Conservation (phyloP, 495 filamentous ascomycete species). For the Tuber borchii region DNA sequence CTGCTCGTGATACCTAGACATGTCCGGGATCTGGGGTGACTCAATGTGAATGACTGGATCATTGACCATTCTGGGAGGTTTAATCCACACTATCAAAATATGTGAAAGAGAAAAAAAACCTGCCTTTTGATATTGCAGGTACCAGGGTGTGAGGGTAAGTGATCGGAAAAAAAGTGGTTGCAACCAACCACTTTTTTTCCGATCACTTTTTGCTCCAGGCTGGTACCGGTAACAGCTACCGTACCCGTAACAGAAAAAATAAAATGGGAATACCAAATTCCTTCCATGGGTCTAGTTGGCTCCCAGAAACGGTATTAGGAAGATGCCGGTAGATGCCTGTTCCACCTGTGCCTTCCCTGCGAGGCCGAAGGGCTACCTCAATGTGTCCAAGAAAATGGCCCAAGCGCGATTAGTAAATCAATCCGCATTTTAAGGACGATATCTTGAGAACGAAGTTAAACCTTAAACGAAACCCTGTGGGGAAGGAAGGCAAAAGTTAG, state of each 20-base stretch:
- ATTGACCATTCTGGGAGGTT: neutral
- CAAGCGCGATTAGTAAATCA: neutral
- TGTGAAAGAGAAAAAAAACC: neutral
- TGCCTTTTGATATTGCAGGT: neutral
- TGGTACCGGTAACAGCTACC: neutral
- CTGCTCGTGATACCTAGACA: neutral
- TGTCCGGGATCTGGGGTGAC: neutral
- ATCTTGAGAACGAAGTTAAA: neutral
- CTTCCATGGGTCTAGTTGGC: neutral
- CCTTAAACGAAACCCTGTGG: neutral
- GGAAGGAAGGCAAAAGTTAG: too few species aligned
- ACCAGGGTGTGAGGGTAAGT: too few species aligned
- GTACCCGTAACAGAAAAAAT: neutral
- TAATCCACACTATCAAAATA: neutral
- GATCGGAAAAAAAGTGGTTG: too few species aligned
- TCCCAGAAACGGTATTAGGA: neutral
- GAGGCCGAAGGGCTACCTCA: neutral
- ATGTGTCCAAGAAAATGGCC: neutral
- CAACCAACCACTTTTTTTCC: too few species aligned
- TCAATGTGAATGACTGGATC: neutral
- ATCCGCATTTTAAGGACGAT: neutral
- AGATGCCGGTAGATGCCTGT: neutral
- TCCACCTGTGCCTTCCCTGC: neutral
- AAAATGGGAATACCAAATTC: neutral
- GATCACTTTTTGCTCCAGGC: too few species aligned